These are phyloP conservation scores for Ophiostoma himal-ulmi DNA, from an alignment of 2,329 filamentous ascomycete species.

Conservation along the genomic window DNA sequence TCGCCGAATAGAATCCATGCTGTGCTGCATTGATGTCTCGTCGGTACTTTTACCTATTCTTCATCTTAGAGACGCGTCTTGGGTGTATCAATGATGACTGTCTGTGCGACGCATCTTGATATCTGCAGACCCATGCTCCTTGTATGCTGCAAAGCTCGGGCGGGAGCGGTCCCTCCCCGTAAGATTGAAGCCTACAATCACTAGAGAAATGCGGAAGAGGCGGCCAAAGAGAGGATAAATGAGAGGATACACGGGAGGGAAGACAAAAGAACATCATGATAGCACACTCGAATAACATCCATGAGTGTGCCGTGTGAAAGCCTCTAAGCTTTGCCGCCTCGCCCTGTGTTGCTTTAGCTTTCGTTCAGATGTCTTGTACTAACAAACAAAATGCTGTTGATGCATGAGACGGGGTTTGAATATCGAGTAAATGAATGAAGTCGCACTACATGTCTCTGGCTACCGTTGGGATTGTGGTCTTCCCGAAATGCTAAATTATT, in stretches of 20 bases:
- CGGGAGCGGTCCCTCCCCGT: background rate
- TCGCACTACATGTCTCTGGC: no score
- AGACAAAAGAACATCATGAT: background rate
- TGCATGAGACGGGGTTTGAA: no score
- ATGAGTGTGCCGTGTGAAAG: no score
- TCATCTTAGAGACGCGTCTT: background rate
- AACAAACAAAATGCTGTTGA: no score
- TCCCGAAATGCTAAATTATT: no score
- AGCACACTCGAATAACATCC: no score
- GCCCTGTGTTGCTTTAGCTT: no score
- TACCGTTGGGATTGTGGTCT: no score
- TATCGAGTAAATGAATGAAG: no score
- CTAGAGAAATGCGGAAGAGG: background rate
- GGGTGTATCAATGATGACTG: background rate
- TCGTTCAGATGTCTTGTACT: no score
- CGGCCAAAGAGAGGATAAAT: background rate
- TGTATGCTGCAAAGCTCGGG: background rate
- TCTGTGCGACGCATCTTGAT: background rate
- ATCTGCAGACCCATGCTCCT: background rate
- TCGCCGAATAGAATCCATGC: background rate
- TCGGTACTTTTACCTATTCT: background rate
- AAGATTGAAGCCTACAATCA: background rate
- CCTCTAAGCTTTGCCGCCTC: no score
- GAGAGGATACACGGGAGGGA: background rate
- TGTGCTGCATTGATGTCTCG: constrained; percentile 7